These are phyloP conservation scores for Eucalyptus caleyi DNA, from an alignment of 345 rosid species.

Conservation along the genomic window DNA sequence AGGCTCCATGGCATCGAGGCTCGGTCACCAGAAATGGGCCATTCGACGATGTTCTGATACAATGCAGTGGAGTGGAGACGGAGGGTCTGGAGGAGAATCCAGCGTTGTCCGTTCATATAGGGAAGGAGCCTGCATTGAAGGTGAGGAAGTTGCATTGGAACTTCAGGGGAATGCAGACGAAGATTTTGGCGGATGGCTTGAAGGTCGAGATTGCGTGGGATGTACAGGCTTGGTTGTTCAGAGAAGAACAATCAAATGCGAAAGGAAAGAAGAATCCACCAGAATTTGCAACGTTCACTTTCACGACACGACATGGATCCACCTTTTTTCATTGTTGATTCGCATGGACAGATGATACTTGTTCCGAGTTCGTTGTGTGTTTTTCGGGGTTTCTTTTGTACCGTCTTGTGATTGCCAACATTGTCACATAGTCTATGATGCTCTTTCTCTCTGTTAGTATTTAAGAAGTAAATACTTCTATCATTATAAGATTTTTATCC, in stretches of 20 bases:
- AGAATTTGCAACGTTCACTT: background rate
- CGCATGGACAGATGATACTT: background rate
- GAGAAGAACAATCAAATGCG: background rate
- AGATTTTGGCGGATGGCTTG: background rate
- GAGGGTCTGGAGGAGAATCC: background rate
- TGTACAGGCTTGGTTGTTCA: background rate
- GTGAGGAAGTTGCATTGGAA: background rate
- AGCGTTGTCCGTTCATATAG: background rate
- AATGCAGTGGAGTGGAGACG: background rate
- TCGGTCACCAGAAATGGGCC: background rate
- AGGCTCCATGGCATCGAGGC: background rate
- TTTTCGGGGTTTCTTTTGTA: background rate
- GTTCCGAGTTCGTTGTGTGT: background rate
- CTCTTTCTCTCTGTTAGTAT: background rate
- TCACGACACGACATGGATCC: background rate
- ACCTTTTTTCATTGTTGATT: background rate
- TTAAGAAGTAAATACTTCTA: background rate
- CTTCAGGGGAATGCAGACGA: background rate
- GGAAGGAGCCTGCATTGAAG: background rate
- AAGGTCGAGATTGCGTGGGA: background rate
- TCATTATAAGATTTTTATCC: background rate
- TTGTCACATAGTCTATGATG: background rate
- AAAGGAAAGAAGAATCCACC: background rate
- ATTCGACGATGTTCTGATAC: background rate
- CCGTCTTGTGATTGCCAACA: background rate